Evolutionary conservation across 495 filamentous ascomycete species (phyloP), one percentile per base, ranked within the genome.

Genomic region (Rostrohypoxylon terebratum): DNA sequence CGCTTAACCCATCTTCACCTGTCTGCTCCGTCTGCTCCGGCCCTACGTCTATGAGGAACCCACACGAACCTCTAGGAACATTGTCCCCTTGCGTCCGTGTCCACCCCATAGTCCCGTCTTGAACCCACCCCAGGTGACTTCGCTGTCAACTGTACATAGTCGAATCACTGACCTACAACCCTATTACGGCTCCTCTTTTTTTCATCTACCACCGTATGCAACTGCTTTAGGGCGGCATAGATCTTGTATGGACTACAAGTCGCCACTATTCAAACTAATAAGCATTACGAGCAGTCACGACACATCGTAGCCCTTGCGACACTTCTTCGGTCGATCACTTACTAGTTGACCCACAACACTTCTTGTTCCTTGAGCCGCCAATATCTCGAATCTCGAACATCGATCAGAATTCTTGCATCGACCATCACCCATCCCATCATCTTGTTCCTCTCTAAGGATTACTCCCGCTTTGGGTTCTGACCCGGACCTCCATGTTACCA

Each of bases 41-140:
- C 28, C 44, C 66, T 70, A 48, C 47, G 42, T 51, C 66, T 70
- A 48, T 38, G 50, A 66, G 55, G 44, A 53, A 50, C 44, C 61
- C 57, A 64, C 71, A 51, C 66, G 53, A 74, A 62, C 71, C 71
- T 74, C 71, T 69, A 69, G 62, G 66, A 70, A 74, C 40, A 48
- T 70, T 51, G 58, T 48, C 71, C 71, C 71, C 66, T 74, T 69
- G 58, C 66, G 38, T 70, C 66, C 66, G 40, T 53, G 62, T 45
- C 58, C 66, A 57, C 23, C 13, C 48, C 23, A 23, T 53, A 50
- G 13, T 45, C 42, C 50, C 50, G 61, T 73, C 71, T 66, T 55
- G 59, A 58, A 21, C 63, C 71, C 70, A 25, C 71, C 71, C 48
- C 48, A 53, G 48, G 48, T 67, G 67, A 59, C 63, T 66, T 62